Evolutionary conservation across 768 basidiomycete genomes (phyloP), one percentile per base, ranked within the genome.

Genomic region (Termitomyces sp.): DNA sequence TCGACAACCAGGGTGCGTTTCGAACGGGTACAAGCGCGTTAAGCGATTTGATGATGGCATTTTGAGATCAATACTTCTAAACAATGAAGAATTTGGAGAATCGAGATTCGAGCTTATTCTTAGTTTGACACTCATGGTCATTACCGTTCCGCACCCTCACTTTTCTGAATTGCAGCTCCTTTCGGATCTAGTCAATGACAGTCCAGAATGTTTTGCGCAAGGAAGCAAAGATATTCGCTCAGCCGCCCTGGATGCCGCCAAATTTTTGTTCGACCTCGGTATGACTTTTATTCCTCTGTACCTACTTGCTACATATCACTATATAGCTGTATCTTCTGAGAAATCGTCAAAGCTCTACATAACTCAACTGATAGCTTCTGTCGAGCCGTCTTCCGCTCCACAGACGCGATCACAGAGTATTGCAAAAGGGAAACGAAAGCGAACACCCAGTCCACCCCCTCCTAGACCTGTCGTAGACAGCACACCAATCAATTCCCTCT

Each of bases 231-330:
- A 80, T 42, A 75, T 90, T 30, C 78, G 78, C 43, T 66, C 70
- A 52, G 78, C 82, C 50, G 84, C 89, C 17, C 72, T 93, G 28
- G 68, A 73, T 53, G 88, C 89, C n/a, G 71, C 86, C 21, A 89
- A 91, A 72, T 82, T 79, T 64, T 69, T 90, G 14, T 94, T 91
- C 62, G 87, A 92, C 68, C 71, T 85, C 50, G 86, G 90, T 91
- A 67, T 60, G 84, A 67, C 38, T 10, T 23, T 17, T 53, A 47
- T 51, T 59, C 33, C 38, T 49, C 12, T 47, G 37, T 23, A 43
- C 28, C 40, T 51, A n/a, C n/a, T 26, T 55, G 42, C 58, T 23
- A 31, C 46, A 66, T 50, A 12, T 45, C 50, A 51, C 30, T 35
- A 60, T 47, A 42, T 51, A 91, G 89, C 89, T 38, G 73, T 94